Conservation (phyloP, 1,139 yeast species). For the Candida smagusa region DNA sequence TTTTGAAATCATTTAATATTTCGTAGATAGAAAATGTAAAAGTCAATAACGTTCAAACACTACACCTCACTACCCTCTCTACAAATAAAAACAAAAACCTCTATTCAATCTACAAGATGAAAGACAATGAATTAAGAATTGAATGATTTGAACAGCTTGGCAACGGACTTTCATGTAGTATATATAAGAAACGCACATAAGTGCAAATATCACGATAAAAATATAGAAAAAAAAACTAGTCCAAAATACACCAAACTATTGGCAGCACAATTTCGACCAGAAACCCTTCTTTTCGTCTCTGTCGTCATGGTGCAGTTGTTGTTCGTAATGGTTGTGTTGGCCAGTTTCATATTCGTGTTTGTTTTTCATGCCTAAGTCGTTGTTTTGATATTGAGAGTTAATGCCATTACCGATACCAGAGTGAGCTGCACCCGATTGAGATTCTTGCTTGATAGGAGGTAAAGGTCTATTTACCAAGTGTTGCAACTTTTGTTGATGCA, state of each 20-base stretch:
- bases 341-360: slow-evolving; percentile 16
- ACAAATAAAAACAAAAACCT: too few relatives aligned
- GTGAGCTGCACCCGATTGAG: slow-evolving; percentile 19
- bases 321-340: slow-evolving; percentile 32
- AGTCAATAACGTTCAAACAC: too few relatives aligned
- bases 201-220: background rate
- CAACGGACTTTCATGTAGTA: slow-evolving; percentile 1
- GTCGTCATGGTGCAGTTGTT: slow-evolving; percentile 34
- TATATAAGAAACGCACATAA: slow-evolving; percentile 1
- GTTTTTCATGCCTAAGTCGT: slow-evolving; percentile 12
- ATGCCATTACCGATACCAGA: slow-evolving; percentile 7
- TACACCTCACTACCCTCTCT: too few relatives aligned
- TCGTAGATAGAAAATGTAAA: too few relatives aligned
- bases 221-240: slow-evolving; percentile 1
- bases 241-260: slow-evolving; percentile 15
- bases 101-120: background rate
- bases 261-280: slow-evolving; percentile 47
- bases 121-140: slow-evolving; percentile 4
- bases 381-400: slow-evolving; percentile 10
- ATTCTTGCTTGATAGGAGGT: slow-evolving; percentile 49
- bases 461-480: slow-evolving; percentile 50
- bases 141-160: slow-evolving; percentile 3
- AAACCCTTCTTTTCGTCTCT: slow-evolving; percentile 40
- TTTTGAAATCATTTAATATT: too few relatives aligned
- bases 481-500: slow-evolving; percentile 50